A percentile compares a stretch with the other conserved stretches of the same genome.
Evolutionary conservation across 305 asterid species (phyloP).

Genomic region (Solanum hybrid): DNA sequence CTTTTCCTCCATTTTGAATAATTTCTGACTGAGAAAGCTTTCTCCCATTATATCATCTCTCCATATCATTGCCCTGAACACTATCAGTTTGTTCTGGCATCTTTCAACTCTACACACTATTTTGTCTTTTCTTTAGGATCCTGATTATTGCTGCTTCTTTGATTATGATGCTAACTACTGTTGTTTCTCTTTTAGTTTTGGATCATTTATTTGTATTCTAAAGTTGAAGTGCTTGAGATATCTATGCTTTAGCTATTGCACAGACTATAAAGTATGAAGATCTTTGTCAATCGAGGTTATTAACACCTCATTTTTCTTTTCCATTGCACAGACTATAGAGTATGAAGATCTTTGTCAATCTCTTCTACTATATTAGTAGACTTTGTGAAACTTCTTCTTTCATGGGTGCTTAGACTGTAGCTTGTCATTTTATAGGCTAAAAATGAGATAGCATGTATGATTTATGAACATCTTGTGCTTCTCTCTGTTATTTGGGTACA

Average conservation of each 20-base stretch:
- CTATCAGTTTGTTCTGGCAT: background rate
- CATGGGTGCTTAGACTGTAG: background rate
- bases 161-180: background rate
- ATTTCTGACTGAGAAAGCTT: background rate
- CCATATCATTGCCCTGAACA: background rate
- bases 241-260: background rate
- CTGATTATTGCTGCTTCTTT: background rate
- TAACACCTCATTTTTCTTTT: background rate
- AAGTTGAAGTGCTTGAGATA: background rate
- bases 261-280: too few relatives aligned
- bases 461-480: background rate
- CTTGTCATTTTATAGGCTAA: background rate
- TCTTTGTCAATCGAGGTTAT: too few relatives aligned
- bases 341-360: background rate
- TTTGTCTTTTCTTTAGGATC: background rate
- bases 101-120: background rate
- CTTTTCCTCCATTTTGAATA: background rate
- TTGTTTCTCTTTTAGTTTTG: background rate
- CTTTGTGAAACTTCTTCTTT: background rate
- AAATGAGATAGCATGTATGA: background rate
- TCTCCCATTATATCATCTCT: background rate
- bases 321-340: background rate
- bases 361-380: background rate
- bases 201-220: background rate
- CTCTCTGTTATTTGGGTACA: background rate